Evolutionary conservation across 768 basidiomycete genomes (phyloP).

Genomic region (Tulasnella sp.): DNA sequence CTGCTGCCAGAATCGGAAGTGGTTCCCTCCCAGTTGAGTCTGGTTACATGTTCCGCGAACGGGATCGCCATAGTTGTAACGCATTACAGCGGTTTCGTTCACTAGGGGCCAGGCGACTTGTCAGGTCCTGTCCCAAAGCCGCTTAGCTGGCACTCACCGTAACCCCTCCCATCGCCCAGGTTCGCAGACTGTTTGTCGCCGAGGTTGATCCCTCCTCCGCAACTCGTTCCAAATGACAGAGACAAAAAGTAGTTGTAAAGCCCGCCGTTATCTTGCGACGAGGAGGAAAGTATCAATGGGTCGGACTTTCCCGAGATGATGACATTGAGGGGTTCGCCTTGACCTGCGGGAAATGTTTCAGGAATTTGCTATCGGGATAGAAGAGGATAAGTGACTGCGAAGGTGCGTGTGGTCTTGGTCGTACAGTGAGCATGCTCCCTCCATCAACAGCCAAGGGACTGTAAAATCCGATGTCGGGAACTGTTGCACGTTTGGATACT

Average conservation of each 20-base stretch:
- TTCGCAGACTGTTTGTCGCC: constrained; percentile 67
- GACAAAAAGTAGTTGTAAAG: constrained; percentile 80
- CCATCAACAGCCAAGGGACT: constrained; percentile 48
- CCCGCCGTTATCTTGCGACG: constrained; percentile 61
- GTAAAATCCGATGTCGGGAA: constrained; percentile 26
- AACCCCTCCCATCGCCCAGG: constrained; percentile 79
- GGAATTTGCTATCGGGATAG: neutral
- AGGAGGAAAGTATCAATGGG: constrained; percentile 49
- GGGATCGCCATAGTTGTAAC: constrained; percentile 79
- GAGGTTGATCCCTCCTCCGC: constrained; percentile 69
- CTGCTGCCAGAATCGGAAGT: constrained; percentile 87
- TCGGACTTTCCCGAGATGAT: constrained; percentile 79
- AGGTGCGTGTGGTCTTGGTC: constrained; percentile 44
- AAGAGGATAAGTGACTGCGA: constrained; percentile 39
- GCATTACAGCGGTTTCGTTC: constrained; percentile 78
- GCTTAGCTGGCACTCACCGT: constrained; percentile 45
- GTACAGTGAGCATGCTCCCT: constrained; percentile 69
- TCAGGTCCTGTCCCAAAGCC: constrained; percentile 1
- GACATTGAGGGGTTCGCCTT: constrained; percentile 82
- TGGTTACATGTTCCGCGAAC: constrained; percentile 82
- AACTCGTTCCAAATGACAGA: constrained; percentile 69
- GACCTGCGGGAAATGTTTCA: constrained; percentile 60
- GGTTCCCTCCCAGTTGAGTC: constrained; percentile 79
- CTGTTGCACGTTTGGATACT: neutral
- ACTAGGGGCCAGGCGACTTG: constrained; percentile 41